phyloP scores from a whole-genome alignment of 1,139 yeast genomes.

The Candida frijolesensis region DNA sequence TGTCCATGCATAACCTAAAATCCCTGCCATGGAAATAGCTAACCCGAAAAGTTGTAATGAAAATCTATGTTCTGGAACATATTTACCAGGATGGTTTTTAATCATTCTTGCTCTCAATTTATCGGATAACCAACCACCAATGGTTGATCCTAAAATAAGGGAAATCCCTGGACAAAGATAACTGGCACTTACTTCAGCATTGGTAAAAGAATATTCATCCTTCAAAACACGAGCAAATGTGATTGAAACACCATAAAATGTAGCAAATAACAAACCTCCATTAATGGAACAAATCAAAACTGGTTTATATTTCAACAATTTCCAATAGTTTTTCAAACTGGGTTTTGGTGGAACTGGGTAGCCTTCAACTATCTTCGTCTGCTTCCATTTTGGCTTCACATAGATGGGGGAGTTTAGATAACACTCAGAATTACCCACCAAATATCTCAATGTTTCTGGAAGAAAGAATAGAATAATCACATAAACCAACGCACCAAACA shows the following conservation, averaged over 20 bases:
- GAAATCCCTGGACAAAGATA: constrained; percentile 59
- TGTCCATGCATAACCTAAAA: constrained; percentile 60
- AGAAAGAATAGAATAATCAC: constrained; percentile 41
- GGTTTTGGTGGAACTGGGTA: constrained; percentile 56
- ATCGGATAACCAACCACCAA: constrained; percentile 56
- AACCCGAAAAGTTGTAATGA: constrained; percentile 49
- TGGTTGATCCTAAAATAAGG: constrained; percentile 50
- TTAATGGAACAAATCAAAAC: constrained; percentile 50
- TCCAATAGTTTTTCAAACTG: constrained; percentile 37
- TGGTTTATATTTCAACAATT: constrained; percentile 43
- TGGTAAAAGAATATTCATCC: constrained; percentile 36
- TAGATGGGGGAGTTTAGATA: constrained; percentile 19
- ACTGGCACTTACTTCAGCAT: constrained; percentile 43
- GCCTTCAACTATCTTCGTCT: constrained; percentile 27
- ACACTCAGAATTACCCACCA: constrained; percentile 55
- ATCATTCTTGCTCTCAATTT: constrained; percentile 28
- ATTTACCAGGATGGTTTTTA: constrained; percentile 23
- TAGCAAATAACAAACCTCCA: constrained; percentile 55
- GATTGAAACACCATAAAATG: constrained; percentile 57
- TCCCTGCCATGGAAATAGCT: constrained; percentile 45
- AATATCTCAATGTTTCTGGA: constrained; percentile 57
- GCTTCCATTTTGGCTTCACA: constrained; percentile 32
- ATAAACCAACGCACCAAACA: constrained; percentile 43
- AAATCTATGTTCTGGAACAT: constrained; percentile 51
- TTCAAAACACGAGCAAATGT: constrained; percentile 48